phyloP scores from a whole-genome alignment of 306 rosid genomes.

The Luffa acutangula region DNA sequence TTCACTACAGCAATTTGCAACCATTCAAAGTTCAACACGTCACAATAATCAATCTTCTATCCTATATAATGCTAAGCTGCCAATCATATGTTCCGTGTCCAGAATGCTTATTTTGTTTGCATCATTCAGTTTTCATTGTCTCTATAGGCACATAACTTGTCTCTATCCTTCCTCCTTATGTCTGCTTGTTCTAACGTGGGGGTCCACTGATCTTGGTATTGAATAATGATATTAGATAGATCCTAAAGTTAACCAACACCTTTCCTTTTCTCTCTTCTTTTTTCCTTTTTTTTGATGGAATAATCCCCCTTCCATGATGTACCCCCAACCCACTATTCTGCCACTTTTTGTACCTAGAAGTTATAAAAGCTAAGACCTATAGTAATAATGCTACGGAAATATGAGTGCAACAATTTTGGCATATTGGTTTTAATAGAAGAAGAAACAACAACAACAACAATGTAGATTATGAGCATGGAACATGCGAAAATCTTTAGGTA shows the following conservation, averaged over 20 bases:
- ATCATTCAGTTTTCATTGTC: not conserved
- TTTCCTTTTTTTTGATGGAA: not conserved
- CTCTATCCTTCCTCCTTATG: not conserved
- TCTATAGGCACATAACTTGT: not conserved
- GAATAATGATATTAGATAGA: not conserved
- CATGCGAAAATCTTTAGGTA: not conserved
- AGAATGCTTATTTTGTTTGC: conserved; percentile 8
- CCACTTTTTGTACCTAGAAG: not conserved
- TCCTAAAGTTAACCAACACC: not conserved
- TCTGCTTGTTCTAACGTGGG: not conserved
- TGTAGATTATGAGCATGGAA: not conserved
- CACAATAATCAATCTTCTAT: conserved; percentile 15
- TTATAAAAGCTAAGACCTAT: not conserved
- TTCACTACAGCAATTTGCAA: not conserved
- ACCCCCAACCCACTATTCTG: not conserved
- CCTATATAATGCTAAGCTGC: not conserved
- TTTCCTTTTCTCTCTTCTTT: not conserved
- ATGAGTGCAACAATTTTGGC: not conserved
- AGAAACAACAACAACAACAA: not conserved
- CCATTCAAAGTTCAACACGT: conserved; percentile 21
- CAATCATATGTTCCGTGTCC: not conserved
- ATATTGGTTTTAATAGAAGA: not conserved
- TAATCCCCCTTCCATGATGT: not conserved
- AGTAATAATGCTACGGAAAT: not conserved
- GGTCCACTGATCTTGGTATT: conserved; percentile 1